Base-by-base conservation (phyloP, 768 basidiomycete genomes). In the Mycena leptocephala region DNA sequence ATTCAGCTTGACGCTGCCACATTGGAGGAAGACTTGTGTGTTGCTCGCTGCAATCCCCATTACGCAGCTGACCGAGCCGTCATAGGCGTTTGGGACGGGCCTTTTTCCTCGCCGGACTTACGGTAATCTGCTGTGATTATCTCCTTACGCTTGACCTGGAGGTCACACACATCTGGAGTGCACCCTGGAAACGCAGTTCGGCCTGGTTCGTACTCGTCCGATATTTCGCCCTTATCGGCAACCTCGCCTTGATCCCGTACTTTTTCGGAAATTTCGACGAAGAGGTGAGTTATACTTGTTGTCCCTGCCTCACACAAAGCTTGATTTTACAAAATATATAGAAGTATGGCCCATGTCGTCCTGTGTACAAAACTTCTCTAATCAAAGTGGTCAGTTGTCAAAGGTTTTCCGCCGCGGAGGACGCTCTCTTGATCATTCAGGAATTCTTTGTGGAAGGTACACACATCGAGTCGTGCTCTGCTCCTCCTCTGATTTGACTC, bases 191-290 rank as follows among this genome's bases (percentile, higher is more conserved):
- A 48, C 43, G 63, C 63, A 65, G 63, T 26, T 43, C 63, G n/a
- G 46, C 30, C 26, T 65, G 63, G 41, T 65, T 65, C 24, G 9
- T 65, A 22, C 41, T 65, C 41, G 63, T 65, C 22, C 63, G 63
- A 65, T 65, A 65, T 32, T 20, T 65, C 28, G 63, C 63, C 28
- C 43, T 65, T 18, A 9, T 48, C 18, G 63, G 63, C 41, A 65
- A 65, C 43, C 46, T 65, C 20, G 63, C 63, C 18, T 33, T 65
- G 41, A 46, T 48, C 24, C 63, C 63, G 22, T 65, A 65, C 43
- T 65, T 65, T 33, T 33, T 65, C 43, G 63, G 41, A 22, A 26
- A 65, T 22, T 33, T 65, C 26, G 18, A 32, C 10, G 26, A 18
- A 22, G 41, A 65, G 63, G 63, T 65, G 43, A 28, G 43, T 48